Conservation (phyloP, 2,329 filamentous ascomycete genomes). For the Hymenotorrendiella dingleyae region DNA sequence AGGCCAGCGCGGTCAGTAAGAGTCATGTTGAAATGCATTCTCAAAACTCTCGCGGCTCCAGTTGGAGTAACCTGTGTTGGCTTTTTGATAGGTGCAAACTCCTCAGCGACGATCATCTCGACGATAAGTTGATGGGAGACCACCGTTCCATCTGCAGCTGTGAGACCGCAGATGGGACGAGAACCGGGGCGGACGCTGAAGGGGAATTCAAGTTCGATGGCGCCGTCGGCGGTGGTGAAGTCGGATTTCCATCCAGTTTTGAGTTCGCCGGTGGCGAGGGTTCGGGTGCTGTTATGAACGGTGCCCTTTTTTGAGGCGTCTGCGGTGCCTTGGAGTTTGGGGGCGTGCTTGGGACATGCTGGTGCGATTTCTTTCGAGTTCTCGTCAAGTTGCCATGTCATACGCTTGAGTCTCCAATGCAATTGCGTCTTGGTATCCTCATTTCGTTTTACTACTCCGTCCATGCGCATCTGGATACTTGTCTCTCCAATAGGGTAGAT, state of each 20-base stretch:
- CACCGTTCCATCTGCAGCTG: constrained; percentile 66
- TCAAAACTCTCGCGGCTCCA: constrained; percentile 80
- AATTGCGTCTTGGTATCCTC: constrained; percentile 64
- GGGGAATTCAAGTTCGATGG: constrained; percentile 76
- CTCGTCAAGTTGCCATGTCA: constrained; percentile 92
- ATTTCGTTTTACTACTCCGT: constrained; percentile 73
- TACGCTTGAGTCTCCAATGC: constrained; percentile 82
- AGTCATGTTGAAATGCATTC: constrained; percentile 82
- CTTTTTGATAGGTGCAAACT: constrained; percentile 70
- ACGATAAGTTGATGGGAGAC: constrained; percentile 82
- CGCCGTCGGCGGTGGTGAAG: constrained; percentile 59
- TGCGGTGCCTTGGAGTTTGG: constrained; percentile 42
- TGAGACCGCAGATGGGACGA: constrained; percentile 72
- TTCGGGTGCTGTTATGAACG: constrained; percentile 66
- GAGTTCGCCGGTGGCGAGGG: constrained; percentile 75
- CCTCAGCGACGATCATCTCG: constrained; percentile 90
- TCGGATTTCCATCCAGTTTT: constrained; percentile 82
- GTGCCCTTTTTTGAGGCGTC: constrained; percentile 55
- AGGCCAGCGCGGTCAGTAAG: constrained; percentile 90
- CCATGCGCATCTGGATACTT: constrained; percentile 71
- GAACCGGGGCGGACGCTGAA: constrained; percentile 50
- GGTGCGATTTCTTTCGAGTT: constrained; percentile 72
- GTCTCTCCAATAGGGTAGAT: constrained; percentile 83
- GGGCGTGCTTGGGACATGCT: constrained; percentile 70
- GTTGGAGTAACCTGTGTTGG: constrained; percentile 70